Percentiles rank a stretch among this genome's conserved stretches.
Conservation (phyloP, 192 early-diverging fungal species). For the Podila epigama region DNA sequence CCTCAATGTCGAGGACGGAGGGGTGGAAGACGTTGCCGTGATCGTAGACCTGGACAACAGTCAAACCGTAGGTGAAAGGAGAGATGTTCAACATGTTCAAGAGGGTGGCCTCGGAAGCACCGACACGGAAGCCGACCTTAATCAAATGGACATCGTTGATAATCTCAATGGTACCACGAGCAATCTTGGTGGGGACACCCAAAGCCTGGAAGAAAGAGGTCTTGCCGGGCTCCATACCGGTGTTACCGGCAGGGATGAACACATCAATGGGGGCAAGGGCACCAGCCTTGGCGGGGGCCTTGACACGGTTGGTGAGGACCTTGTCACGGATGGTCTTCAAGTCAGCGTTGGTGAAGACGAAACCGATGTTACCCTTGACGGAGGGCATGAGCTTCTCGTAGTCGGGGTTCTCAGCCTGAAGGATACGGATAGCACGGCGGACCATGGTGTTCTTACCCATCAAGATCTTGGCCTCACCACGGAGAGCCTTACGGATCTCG, state of each 20-base stretch:
- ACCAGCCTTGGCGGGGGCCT: slow-evolving; percentile 95
- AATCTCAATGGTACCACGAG: slow-evolving; percentile 99
- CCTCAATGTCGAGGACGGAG: slow-evolving; percentile 90
- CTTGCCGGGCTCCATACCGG: slow-evolving; percentile 99
- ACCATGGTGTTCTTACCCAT: slow-evolving; percentile 99
- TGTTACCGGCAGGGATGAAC: slow-evolving; percentile 95
- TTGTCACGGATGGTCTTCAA: slow-evolving; percentile 93
- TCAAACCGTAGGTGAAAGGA: slow-evolving; percentile 99
- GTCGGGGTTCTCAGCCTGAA: slow-evolving; percentile 78
- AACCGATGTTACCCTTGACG: slow-evolving; percentile 97
- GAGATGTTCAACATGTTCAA: slow-evolving; percentile 99
- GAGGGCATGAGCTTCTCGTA: slow-evolving; percentile 85
- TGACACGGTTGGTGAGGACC: slow-evolving; percentile 90
- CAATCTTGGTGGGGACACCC: slow-evolving; percentile 99
- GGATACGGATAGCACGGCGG: slow-evolving; percentile 76
- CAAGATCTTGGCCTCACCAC: slow-evolving; percentile 90
- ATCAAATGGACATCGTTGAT: slow-evolving; percentile 94
- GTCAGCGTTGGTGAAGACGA: slow-evolving; percentile 99
- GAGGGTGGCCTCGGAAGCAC: slow-evolving; percentile 97
- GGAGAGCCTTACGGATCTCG: slow-evolving; percentile 90
- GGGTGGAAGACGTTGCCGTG: slow-evolving; percentile 89
- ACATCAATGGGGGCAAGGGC: slow-evolving; percentile 95
- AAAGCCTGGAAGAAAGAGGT: slow-evolving; percentile 99
- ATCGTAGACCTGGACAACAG: slow-evolving; percentile 92
- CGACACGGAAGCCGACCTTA: slow-evolving; percentile 91